Evolutionary conservation across 2,329 filamentous ascomycete genomes (phyloP), one percentile per base, ranked within the genome.

Genomic region (Trichophyton verrucosum): DNA sequence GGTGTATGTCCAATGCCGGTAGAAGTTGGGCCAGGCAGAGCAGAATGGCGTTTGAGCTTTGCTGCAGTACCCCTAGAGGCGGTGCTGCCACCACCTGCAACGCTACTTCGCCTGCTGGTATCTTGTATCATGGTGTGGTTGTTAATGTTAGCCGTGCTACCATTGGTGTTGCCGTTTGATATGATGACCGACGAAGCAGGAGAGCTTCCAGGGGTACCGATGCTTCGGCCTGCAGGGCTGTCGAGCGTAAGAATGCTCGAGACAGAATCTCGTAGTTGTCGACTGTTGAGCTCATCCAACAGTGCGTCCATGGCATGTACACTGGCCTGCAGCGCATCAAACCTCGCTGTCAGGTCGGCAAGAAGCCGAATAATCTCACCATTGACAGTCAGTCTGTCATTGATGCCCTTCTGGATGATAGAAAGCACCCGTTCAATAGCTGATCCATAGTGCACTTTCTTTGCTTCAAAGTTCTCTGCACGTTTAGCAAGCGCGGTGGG

Each of bases 341-440:
- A 95, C 67, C 87, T 86, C n/a, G 84, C 80, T 68, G 90, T 86
- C 77, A 96, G 87, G 68, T 97, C 91, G 5, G 85, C 83, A 68
- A 96, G 87, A 36, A 97, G 78, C 51, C 91, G 84, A 30, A 97
- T 75, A 64, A 97, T 94, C 74, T 97, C 94, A 51, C 94, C 94
- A 70, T 99, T 97, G 60, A 97, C 90, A 0, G 94, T 97, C 57
- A 96, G 79, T n/a, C 94, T 85, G 69, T 97, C 91, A 70, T 89
- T 88, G 68, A 97, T 87, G n/a, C 94, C 94, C 70, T 90, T 92
- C 67, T 96, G 90, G 58, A 97, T 96, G 70, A 97, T 95, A 44
- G 87, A 86, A 17, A 97, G 76, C 6, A 99, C 90, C 47, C 91
- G 84, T 71, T 94, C 89, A 70, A 99, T 95, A 1, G 94, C 92